phyloP scores from a whole-genome alignment of 2,329 filamentous ascomycete species.

The Neurospora crassa region DNA sequence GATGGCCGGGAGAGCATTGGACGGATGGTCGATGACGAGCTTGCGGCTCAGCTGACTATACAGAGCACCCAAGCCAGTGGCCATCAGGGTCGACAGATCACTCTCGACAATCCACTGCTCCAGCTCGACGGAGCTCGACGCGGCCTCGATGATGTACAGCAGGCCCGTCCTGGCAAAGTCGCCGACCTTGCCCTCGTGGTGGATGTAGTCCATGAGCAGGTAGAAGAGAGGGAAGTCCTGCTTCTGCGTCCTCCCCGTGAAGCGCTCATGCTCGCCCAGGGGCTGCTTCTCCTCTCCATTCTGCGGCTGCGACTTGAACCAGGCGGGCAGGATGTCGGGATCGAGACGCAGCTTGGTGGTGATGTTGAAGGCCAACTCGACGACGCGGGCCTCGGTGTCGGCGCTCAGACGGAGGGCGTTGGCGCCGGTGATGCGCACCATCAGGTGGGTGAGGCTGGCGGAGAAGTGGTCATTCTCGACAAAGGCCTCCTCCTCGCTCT shows the following conservation, averaged over 20 bases:
- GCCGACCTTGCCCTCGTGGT: conserved; percentile 86
- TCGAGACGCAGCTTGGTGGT: conserved; percentile 91
- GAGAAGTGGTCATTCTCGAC: conserved; percentile 81
- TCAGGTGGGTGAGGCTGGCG: conserved; percentile 74
- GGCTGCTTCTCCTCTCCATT: conserved; percentile 29
- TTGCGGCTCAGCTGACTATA: conserved; percentile 63
- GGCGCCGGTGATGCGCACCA: conserved; percentile 67
- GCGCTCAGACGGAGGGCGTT: conserved; percentile 64
- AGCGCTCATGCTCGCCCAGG: conserved; percentile 61
- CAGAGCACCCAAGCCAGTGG: conserved; percentile 77
- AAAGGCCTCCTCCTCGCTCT: conserved; percentile 94
- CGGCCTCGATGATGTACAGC: conserved; percentile 91
- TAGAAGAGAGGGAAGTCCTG: conserved; percentile 96
- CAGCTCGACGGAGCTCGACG: conserved; percentile 68
- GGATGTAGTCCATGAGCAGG: conserved; percentile 90
- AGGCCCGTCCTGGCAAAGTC: conserved; percentile 93
- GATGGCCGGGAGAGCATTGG: conserved; percentile 69
- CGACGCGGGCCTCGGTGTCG: conserved; percentile 79
- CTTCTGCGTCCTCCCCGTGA: conserved; percentile 76
- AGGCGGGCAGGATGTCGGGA: conserved; percentile 76
- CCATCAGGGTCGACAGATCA: conserved; percentile 93
- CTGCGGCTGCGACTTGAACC: conserved; percentile 63
- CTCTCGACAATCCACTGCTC: conserved; percentile 98
- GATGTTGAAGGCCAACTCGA: conserved; percentile 91
- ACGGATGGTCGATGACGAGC: conserved; percentile 68